These are phyloP conservation scores for Eucalyptus sp. DNA, from an alignment of 345 rosid species.

Conservation along the genomic window DNA sequence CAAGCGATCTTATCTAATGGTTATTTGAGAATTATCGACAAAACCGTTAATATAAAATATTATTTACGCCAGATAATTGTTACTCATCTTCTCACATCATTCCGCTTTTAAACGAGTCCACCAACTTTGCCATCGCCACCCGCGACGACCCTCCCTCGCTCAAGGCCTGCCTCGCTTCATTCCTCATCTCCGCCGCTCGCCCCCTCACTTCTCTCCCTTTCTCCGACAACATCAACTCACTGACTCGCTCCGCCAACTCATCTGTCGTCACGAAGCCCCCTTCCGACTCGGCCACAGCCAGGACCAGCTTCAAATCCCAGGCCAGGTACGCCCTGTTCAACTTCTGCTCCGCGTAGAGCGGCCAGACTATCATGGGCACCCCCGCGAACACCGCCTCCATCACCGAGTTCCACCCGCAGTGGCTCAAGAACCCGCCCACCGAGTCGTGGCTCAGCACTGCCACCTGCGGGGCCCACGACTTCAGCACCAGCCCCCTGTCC, in stretches of 20 bases:
- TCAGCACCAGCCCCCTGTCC: background rate
- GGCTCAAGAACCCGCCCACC: background rate
- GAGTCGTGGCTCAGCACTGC: background rate
- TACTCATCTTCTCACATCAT: background rate
- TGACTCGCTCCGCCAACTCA: background rate
- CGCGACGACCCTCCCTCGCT: background rate
- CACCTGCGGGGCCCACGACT: background rate
- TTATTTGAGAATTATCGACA: background rate
- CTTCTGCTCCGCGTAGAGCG: background rate
- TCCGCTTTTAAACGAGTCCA: background rate
- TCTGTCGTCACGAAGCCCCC: background rate
- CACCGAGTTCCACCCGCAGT: background rate
- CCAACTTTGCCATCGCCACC: background rate
- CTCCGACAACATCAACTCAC: background rate
- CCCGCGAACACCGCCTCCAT: background rate
- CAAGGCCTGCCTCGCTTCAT: background rate
- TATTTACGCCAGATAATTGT: background rate
- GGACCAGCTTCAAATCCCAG: background rate
- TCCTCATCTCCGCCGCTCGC: background rate
- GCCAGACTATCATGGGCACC: background rate
- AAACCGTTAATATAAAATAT: background rate
- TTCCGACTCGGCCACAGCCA: background rate
- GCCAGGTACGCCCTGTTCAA: background rate
- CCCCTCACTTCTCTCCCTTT: background rate
- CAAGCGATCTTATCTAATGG: background rate